Percentiles rank a stretch among this genome's conserved stretches.
Conservation (phyloP, 2,329 filamentous ascomycete species). For the Saccharata proteae region DNA sequence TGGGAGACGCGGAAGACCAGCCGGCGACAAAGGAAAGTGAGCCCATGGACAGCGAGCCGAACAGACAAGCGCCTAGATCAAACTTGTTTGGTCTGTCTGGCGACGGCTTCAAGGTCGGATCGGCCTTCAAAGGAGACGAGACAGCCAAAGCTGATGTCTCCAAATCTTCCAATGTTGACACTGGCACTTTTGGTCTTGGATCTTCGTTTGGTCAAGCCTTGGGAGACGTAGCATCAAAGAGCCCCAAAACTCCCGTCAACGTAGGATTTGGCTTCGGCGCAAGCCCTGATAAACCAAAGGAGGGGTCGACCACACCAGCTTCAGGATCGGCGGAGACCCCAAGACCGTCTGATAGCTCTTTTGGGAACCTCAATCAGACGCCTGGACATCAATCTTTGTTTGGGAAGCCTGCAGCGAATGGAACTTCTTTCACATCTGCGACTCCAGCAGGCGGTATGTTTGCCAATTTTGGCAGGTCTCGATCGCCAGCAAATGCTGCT, state of each 20-base stretch:
- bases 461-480: not conserved
- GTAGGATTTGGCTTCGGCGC: constrained; percentile 1
- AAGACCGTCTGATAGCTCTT: no score
- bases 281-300: constrained; percentile 15
- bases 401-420: not conserved
- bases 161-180: constrained; percentile 32
- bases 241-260: constrained; percentile 6
- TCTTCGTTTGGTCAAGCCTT: constrained; percentile 49
- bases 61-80: constrained; percentile 9
- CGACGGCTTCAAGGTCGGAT: constrained; percentile 52
- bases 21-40: constrained; percentile 13
- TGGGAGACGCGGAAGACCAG: constrained; percentile 14
- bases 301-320: constrained; percentile 27
- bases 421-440: not conserved
- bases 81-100: constrained; percentile 19
- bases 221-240: constrained; percentile 22
- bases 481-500: not conserved
- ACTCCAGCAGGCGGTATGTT: not conserved
- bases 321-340: no score
- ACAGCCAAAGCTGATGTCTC: constrained; percentile 47
- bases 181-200: constrained; percentile 47
- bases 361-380: no score
- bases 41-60: no score
- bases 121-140: constrained; percentile 54
- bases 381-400: no score